Evolutionary conservation across 108 stramenopile genomes (phyloP), one percentile per base, ranked within the genome.

Genomic region (Skeletonema potamos): DNA sequence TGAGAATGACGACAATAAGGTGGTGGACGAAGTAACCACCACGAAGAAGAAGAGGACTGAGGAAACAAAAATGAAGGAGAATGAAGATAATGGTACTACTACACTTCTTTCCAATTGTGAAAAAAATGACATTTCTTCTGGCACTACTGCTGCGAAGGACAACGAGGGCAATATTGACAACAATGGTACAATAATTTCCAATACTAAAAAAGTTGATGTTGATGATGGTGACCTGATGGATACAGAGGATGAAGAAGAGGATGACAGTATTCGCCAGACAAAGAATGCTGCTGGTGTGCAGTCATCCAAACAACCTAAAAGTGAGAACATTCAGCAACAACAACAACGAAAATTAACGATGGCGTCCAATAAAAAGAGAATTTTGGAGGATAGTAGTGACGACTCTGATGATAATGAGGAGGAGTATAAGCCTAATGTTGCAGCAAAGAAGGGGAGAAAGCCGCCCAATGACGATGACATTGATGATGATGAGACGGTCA

Each of bases 231-330:
- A 68, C 18, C 27, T 68, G 26, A 44, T 66, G 57, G 62, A 74
- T 33, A 72, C 79, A 2, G 76, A 69, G 37, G 77, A 86, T 27
- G 77, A 79, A 2, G 58, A 26, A 34, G 66, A 48, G 5, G 69
- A 58, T 27, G 37, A 1, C 54, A 57, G 43, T 22, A n/a, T n/a
- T n/a, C n/a, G n/a, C n/a, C n/a, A n/a, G n/a, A n/a, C n/a, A n/a
- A n/a, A n/a, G n/a, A 17, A 39, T 51, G 15, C 11, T 37, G 27
- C 54, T 32, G 15, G 18, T n/a, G n/a, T n/a, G n/a, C n/a, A 22
- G 44, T 48, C 62, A 54, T 46, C 11, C 2, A 9, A 24, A 54
- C 51, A 2, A n/a, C 11, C 48, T 30, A 12, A 17, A 15, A 37
- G 17, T 34, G 24, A 60, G 12, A 70, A 48, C 0, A 27, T 7